A percentile compares a stretch with the other conserved stretches of the same genome.
These are phyloP conservation scores for Mycosphaerelloides madeirae DNA, from an alignment of 2,329 filamentous ascomycete genomes.

Conservation along the genomic window DNA sequence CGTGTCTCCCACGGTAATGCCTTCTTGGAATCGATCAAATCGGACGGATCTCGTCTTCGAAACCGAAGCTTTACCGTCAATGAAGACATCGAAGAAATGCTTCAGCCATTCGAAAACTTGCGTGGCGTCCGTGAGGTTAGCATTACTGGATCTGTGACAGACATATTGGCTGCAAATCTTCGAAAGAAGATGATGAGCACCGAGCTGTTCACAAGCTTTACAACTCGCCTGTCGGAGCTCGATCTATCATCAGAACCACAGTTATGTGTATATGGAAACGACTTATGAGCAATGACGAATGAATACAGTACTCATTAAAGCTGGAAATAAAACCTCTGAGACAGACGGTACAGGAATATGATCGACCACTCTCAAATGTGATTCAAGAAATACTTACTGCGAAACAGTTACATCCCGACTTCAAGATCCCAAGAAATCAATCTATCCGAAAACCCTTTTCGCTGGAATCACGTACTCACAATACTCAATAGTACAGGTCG, in stretches of 20 bases:
- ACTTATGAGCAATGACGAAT: conserved; percentile 15
- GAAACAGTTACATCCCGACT: too few species aligned
- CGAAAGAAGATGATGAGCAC: conserved; percentile 31
- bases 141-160: conserved; percentile 38
- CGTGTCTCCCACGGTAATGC: conserved; percentile 31
- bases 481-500: too few species aligned
- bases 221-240: conserved; percentile 9
- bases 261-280: conserved; percentile 27
- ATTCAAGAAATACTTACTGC: too few species aligned
- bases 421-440: neutral
- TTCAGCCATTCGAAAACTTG: conserved; percentile 40
- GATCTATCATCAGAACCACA: conserved; percentile 8
- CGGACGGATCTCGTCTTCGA: conserved; percentile 21
- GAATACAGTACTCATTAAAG: neutral
- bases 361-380: too few species aligned
- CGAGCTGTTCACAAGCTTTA: neutral
- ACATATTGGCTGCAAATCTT: conserved; percentile 34
- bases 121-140: conserved; percentile 33
- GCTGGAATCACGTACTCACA: too few species aligned
- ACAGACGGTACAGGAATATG: too few species aligned
- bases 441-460: neutral
- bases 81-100: conserved; percentile 37
- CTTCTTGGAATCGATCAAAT: conserved; percentile 28
- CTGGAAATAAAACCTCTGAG: neutral
- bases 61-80: conserved; percentile 30